Percentiles rank a stretch among this genome's conserved stretches.
phyloP scores from a whole-genome alignment of 352 stramenopile species.

The Elongisporangium undulatum region DNA sequence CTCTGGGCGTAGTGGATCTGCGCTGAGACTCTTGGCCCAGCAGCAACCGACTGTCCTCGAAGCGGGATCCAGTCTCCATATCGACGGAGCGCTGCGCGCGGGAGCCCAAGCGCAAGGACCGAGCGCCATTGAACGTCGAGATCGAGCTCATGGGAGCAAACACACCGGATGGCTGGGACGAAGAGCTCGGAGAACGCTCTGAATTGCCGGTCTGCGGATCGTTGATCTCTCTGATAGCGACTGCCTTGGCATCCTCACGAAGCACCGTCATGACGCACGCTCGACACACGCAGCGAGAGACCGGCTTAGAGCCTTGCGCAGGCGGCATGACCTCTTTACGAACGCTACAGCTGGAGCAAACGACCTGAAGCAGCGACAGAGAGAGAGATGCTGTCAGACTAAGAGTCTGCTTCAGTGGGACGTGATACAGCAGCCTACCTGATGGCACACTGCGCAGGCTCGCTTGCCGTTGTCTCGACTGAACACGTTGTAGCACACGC shows the following conservation, averaged over 20 bases:
- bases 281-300: constrained; percentile 55
- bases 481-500: constrained; percentile 40
- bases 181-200: not conserved
- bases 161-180: not conserved
- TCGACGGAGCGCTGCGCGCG: not conserved
- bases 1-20: not conserved
- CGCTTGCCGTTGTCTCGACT: constrained; percentile 20
- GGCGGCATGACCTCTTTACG: constrained; percentile 38
- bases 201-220: not conserved
- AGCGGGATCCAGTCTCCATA: not conserved
- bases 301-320: constrained; percentile 4
- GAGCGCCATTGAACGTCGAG: not conserved
- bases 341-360: constrained; percentile 42
- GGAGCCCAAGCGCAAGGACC: not conserved
- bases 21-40: not conserved
- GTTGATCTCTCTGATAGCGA: constrained; percentile 36
- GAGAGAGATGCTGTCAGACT: too few relatives aligned
- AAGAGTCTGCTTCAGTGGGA: not conserved
- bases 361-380: constrained; percentile 9
- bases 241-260: constrained; percentile 43
- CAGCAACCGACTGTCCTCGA: not conserved
- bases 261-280: constrained; percentile 48
- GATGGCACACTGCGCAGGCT: constrained; percentile 39
- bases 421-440: constrained; percentile 13
- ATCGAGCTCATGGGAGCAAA: not conserved